These are phyloP conservation scores for Plasmodium vivax DNA, from an alignment of 169 alveolate species.

Conservation along the genomic window DNA sequence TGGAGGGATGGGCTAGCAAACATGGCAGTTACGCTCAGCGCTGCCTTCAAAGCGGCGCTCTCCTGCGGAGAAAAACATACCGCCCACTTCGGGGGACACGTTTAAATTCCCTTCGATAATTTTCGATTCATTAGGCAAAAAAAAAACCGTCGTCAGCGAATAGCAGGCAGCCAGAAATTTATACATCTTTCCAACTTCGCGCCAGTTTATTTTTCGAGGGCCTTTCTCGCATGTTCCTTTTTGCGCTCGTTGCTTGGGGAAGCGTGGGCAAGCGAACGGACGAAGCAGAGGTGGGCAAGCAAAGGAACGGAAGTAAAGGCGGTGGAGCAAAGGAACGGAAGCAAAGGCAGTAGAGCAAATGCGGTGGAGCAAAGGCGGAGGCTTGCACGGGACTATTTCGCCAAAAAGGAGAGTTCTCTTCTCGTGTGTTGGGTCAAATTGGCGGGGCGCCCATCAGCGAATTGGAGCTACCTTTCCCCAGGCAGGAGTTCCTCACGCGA, in stretches of 20 bases:
- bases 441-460: neutral
- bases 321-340: neutral
- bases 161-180: neutral
- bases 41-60: neutral
- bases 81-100: conserved; percentile 9
- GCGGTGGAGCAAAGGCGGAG: neutral
- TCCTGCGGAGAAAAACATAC: neutral
- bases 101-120: conserved; percentile 36
- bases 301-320: neutral
- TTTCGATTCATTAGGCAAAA: conserved; percentile 31
- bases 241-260: neutral
- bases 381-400: neutral
- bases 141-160: conserved; percentile 4
- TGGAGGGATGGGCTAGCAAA: neutral
- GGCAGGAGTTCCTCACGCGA: neutral
- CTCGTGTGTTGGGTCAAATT: neutral
- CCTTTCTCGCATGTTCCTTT: conserved; percentile 5
- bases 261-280: too few relatives aligned
- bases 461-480: neutral
- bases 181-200: conserved; percentile 29
- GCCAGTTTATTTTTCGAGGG: neutral
- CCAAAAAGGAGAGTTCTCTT: conserved; percentile 3
- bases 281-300: neutral
- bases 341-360: too few relatives aligned
- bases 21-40: neutral